These are phyloP conservation scores for Bipolaris zeicola DNA, from an alignment of 2,329 filamentous ascomycete genomes.

Conservation along the genomic window DNA sequence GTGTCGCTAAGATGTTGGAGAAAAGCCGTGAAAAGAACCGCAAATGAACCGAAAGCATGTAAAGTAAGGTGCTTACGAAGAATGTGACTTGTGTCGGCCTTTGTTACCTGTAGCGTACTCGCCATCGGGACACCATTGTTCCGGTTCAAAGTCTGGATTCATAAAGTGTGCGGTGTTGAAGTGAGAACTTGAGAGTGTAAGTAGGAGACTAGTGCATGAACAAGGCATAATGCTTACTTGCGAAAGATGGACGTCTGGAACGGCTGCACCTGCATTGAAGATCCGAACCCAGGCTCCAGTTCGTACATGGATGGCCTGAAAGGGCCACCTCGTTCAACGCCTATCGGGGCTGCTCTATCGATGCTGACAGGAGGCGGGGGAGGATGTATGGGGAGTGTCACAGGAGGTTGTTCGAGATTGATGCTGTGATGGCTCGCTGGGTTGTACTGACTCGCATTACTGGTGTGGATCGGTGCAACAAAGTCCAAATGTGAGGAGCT, in stretches of 20 bases:
- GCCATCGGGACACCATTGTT: constrained; percentile 57
- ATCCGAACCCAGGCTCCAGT: constrained; percentile 50
- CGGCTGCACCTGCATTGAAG: constrained; percentile 46
- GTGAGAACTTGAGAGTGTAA: constrained; percentile 50
- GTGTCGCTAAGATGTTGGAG: constrained; percentile 44
- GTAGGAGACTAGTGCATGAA: background rate
- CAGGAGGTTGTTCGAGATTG: constrained; percentile 41
- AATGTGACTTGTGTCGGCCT: constrained; percentile 47
- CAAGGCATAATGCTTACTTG: constrained; percentile 47
- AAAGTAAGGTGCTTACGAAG: constrained; percentile 32
- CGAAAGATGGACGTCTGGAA: constrained; percentile 58
- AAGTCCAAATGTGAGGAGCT: constrained; percentile 42
- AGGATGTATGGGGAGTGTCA: constrained; percentile 42
- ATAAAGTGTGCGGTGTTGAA: constrained; percentile 59
- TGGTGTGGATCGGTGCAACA: constrained; percentile 36
- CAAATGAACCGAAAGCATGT: constrained; percentile 23
- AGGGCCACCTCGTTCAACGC: constrained; percentile 46
- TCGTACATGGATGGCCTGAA: constrained; percentile 56
- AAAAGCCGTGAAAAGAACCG: constrained; percentile 31
- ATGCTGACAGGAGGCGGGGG: constrained; percentile 36
- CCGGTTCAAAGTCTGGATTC: constrained; percentile 59
- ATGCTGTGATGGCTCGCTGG: constrained; percentile 35
- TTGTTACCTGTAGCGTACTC: constrained; percentile 51
- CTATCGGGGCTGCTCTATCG: constrained; percentile 36
- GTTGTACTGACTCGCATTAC: constrained; percentile 35